Evolutionary conservation across 306 rosid genomes (phyloP).

Genomic region (Glycine soja): DNA sequence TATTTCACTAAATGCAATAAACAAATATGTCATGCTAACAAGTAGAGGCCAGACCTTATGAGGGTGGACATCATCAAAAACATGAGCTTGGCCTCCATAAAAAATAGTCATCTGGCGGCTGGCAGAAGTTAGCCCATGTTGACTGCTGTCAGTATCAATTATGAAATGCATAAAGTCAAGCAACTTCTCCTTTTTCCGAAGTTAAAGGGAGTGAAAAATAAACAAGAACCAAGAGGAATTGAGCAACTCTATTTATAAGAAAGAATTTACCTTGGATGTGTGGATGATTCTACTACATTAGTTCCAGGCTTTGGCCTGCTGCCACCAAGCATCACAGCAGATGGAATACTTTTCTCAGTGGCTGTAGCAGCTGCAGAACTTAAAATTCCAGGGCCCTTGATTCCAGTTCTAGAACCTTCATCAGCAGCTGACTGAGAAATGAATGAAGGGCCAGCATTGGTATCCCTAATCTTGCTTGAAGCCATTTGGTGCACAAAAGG

Average conservation of each 20-base stretch:
- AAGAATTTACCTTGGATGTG: constrained; percentile 62
- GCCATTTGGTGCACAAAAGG: constrained; percentile 70
- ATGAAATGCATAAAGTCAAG: constrained; percentile 50
- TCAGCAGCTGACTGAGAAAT: constrained; percentile 95
- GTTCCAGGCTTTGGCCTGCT: constrained; percentile 68
- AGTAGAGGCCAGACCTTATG: constrained; percentile 72
- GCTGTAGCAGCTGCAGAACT: constrained; percentile 61
- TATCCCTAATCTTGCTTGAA: constrained; percentile 74
- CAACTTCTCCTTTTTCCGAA: constrained; percentile 28
- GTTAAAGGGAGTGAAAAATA: constrained; percentile 15
- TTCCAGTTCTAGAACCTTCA: constrained; percentile 98
- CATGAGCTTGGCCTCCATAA: constrained; percentile 99
- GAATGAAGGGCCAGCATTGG: constrained; percentile 72
- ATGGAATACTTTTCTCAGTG: constrained; percentile 63
- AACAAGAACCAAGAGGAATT: constrained; percentile 2
- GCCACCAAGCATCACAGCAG: constrained; percentile 63
- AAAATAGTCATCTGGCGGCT: constrained; percentile 96
- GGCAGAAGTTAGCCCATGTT: constrained; percentile 65
- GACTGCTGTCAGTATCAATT: constrained; percentile 64
- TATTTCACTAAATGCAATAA: constrained; percentile 7
- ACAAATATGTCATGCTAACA: constrained; percentile 33
- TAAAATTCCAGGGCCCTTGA: constrained; percentile 84
- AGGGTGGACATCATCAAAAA: constrained; percentile 93
- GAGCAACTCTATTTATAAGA: constrained; percentile 21
- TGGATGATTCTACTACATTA: constrained; percentile 62